Conservation (phyloP, 257 asterid species). For the Solanum medicagineum region DNA sequence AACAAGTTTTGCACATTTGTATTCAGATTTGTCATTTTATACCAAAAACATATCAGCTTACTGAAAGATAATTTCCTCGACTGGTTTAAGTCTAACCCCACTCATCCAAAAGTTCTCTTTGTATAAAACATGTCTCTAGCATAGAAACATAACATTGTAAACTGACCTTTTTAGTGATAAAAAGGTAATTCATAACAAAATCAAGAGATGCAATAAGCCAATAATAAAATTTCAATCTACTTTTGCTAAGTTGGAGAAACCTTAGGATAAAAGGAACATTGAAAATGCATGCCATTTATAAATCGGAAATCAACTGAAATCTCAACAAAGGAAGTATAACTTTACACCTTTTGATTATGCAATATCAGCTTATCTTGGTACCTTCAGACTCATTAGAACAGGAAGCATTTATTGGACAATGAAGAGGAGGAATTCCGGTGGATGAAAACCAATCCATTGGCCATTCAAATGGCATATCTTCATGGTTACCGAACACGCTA, state of each 20-base stretch:
- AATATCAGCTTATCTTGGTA: background rate
- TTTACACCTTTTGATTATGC: background rate
- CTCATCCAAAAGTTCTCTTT: background rate
- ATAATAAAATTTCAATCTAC: background rate
- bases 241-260: background rate
- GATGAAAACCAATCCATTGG: conserved; percentile 89
- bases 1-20: background rate
- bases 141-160: background rate
- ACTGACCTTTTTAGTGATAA: background rate
- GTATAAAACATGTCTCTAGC: background rate
- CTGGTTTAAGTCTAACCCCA: background rate
- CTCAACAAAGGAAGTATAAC: background rate
- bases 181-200: background rate
- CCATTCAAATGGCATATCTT: conserved; percentile 83
- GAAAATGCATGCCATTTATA: background rate
- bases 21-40: background rate
- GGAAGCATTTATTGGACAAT: conserved; percentile 28
- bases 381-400: conserved; percentile 14
- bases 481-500: conserved; percentile 79
- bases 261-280: background rate
- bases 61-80: background rate
- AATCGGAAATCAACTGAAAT: background rate
- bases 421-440: conserved; percentile 47
- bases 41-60: background rate
- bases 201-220: background rate